Percentiles rank a stretch among this genome's conserved stretches.
phyloP scores from a whole-genome alignment of 1,139 yeast species.

The Yarrowia galli region DNA sequence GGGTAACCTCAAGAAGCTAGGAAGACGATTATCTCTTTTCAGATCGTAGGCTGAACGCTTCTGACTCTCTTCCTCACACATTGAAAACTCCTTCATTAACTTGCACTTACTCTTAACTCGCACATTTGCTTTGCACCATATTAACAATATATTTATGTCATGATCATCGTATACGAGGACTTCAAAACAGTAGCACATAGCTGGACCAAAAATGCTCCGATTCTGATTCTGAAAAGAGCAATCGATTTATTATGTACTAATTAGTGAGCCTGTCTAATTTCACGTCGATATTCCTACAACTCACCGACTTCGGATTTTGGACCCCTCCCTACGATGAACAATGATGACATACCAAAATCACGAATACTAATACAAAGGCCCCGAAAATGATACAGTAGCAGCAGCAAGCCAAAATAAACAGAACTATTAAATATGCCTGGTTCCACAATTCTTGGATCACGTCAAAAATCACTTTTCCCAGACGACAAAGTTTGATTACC shows the following conservation, averaged over 20 bases:
- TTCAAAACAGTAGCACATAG: background rate
- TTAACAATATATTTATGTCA: conserved; percentile 1
- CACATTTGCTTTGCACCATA: background rate
- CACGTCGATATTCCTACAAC: background rate
- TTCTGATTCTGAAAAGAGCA: background rate
- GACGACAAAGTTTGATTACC: background rate
- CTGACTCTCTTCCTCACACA: too few species aligned
- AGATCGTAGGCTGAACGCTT: too few species aligned
- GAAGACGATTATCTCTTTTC: conserved; percentile 15
- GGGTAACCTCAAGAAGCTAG: conserved; percentile 20
- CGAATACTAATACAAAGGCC: background rate
- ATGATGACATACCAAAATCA: background rate
- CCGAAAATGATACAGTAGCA: background rate
- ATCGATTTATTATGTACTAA: too few species aligned
- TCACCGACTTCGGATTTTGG: background rate
- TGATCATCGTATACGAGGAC: too few species aligned
- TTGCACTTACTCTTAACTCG: too few species aligned
- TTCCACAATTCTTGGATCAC: background rate
- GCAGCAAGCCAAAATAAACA: background rate
- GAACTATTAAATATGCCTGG: background rate
- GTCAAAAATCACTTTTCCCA: background rate
- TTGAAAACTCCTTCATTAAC: background rate
- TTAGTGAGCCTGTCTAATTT: background rate
- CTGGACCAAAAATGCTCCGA: background rate
- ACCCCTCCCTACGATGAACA: too few species aligned